Evolutionary conservation across 352 stramenopile species (phyloP).

Genomic region (Globisporangium viniferum): DNA sequence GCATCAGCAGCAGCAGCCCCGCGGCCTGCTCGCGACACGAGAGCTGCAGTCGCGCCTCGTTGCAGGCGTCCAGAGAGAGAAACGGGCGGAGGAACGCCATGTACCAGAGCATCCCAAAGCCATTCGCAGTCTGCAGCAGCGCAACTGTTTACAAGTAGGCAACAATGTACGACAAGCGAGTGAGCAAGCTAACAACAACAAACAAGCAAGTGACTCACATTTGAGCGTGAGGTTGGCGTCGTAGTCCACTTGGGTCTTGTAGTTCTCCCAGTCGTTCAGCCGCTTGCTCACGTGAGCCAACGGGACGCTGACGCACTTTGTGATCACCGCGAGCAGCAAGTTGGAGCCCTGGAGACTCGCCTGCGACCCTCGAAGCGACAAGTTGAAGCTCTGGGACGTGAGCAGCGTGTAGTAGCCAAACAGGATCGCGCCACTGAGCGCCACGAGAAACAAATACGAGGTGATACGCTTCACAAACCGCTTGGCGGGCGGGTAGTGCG

Average conservation of each 20-base stretch:
- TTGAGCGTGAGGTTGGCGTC: constrained; percentile 78
- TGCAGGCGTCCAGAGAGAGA: constrained; percentile 21
- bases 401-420: constrained; percentile 34
- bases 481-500: constrained; percentile 33
- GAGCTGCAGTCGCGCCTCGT: constrained; percentile 15
- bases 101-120: constrained; percentile 53
- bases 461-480: constrained; percentile 28
- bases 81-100: constrained; percentile 45
- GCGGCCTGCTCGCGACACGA: constrained; percentile 47
- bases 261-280: constrained; percentile 74
- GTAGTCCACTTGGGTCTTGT: constrained; percentile 60
- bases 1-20: constrained; percentile 42
- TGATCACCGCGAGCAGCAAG: constrained; percentile 37
- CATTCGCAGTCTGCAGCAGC: constrained; percentile 60
- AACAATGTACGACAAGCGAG: not conserved
- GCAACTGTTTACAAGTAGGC: constrained; percentile 28
- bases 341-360: constrained; percentile 30
- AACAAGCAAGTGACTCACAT: constrained; percentile 26
- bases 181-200: not conserved
- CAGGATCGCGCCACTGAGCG: constrained; percentile 26
- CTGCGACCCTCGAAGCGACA: constrained; percentile 13
- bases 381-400: constrained; percentile 29
- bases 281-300: constrained; percentile 22
- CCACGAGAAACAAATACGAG: constrained; percentile 23
- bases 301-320: constrained; percentile 29